Conservation (phyloP, 2,329 filamentous ascomycete species). For the Aspergillus uvarum region DNA sequence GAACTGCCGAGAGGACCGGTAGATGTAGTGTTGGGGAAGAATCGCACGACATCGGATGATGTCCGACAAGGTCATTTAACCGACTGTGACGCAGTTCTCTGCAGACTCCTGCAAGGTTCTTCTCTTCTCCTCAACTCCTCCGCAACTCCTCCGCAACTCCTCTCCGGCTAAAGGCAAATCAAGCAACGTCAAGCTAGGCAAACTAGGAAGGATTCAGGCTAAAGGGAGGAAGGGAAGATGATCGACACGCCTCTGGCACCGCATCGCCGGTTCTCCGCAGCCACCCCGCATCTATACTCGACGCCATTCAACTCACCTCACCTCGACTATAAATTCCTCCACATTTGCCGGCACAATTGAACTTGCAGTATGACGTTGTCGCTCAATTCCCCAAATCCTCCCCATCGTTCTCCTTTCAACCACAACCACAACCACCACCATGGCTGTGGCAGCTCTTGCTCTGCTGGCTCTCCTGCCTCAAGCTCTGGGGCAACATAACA, state of each 20-base stretch:
- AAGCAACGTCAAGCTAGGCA: not conserved
- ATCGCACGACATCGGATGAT: not conserved
- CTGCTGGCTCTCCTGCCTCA: conserved; percentile 21
- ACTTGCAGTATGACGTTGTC: not conserved
- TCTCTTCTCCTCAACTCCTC: not conserved
- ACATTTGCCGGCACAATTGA: too few relatives aligned
- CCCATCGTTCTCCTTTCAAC: not conserved
- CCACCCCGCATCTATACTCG: not conserved
- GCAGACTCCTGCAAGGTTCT: too few relatives aligned
- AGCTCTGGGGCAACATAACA: conserved; percentile 27
- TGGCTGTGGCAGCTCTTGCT: not conserved
- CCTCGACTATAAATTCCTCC: too few relatives aligned
- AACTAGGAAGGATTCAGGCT: not conserved
- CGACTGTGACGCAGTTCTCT: not conserved
- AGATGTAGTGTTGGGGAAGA: not conserved
- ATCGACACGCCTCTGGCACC: not conserved
- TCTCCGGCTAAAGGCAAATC: not conserved
- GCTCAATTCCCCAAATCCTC: not conserved
- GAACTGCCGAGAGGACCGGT: not conserved
- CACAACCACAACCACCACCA: not conserved
- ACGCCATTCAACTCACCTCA: too few relatives aligned
- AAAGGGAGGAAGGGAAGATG: not conserved
- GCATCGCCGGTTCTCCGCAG: not conserved
- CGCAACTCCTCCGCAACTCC: not conserved
- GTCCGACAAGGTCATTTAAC: not conserved